These are phyloP conservation scores for Boletus reticuloceps DNA, from an alignment of 768 basidiomycete species.

Conservation along the genomic window DNA sequence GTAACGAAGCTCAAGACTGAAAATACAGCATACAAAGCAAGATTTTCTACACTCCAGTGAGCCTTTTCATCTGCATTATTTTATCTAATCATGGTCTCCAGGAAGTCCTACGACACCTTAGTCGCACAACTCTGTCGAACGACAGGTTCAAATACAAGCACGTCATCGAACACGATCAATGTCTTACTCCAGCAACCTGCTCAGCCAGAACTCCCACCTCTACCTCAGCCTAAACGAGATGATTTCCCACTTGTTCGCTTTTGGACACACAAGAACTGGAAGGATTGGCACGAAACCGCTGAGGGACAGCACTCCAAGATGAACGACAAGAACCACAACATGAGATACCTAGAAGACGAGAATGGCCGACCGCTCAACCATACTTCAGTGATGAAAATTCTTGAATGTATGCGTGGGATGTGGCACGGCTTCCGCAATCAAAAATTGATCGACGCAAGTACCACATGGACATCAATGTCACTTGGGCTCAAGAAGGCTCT, in stretches of 20 bases:
- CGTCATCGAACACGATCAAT: no score
- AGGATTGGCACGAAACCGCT: background rate
- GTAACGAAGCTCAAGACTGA: background rate
- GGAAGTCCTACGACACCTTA: background rate
- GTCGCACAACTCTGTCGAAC: background rate
- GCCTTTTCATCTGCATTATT: no score
- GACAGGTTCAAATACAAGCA: no score
- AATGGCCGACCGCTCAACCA: background rate
- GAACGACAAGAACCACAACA: background rate
- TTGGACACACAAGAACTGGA: background rate
- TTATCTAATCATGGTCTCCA: no score
- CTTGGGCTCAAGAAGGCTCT: background rate
- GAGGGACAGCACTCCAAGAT: background rate
- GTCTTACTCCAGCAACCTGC: no score
- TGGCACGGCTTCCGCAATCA: background rate
- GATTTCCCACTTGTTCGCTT: background rate
- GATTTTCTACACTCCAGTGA: no score
- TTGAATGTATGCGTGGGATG: background rate
- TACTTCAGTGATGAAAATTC: background rate
- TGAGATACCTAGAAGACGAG: background rate
- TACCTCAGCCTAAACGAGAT: background rate
- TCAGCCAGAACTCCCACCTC: background rate
- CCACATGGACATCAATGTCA: background rate
- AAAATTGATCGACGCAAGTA: background rate
- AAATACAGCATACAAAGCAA: background rate